Conservation (phyloP, 257 asterid genomes). For the Thymus mandschuricus region DNA sequence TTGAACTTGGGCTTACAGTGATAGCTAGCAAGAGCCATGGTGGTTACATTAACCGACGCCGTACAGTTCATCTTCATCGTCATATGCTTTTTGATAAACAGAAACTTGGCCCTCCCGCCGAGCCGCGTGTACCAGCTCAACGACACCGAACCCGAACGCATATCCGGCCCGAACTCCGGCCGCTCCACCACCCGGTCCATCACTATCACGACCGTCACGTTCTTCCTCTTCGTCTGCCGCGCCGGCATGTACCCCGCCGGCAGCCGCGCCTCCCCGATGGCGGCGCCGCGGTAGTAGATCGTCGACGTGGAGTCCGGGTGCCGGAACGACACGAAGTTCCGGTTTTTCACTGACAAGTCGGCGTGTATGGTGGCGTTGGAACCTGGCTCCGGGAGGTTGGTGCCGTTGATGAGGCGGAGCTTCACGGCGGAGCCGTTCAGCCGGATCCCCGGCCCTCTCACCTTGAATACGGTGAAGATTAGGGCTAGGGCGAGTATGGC, state of each 20-base stretch:
- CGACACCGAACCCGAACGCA: slow-evolving; percentile 41
- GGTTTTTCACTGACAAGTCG: slow-evolving; percentile 65
- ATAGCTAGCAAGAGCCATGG: slow-evolving; percentile 35
- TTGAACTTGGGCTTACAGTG: slow-evolving; percentile 50
- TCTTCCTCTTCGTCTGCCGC: slow-evolving; percentile 58
- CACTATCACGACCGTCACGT: slow-evolving; percentile 49
- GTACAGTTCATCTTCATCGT: slow-evolving; percentile 68
- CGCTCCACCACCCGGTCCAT: slow-evolving; percentile 42
- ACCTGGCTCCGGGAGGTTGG: slow-evolving; percentile 48
- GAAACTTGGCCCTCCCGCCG: slow-evolving; percentile 54
- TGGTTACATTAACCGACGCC: slow-evolving; percentile 42
- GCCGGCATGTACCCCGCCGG: slow-evolving; percentile 66
- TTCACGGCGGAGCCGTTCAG: slow-evolving; percentile 41
- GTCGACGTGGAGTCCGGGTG: slow-evolving; percentile 47
- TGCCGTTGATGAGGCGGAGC: slow-evolving; percentile 38
- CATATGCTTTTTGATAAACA: slow-evolving; percentile 47
- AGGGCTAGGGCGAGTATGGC: slow-evolving; percentile 38
- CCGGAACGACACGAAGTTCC: slow-evolving; percentile 55
- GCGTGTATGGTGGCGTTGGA: slow-evolving; percentile 56
- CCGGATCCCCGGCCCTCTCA: slow-evolving; percentile 44
- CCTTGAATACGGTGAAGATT: slow-evolving; percentile 62
- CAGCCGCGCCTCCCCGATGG: slow-evolving; percentile 58
- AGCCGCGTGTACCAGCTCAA: slow-evolving; percentile 45
- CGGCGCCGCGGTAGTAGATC: slow-evolving; percentile 45
- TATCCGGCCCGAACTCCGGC: slow-evolving; percentile 44